Evolutionary conservation across 179 eudicot genomes (phyloP), one percentile per base, ranked within the genome.

Genomic region (Silene noctiflora): DNA sequence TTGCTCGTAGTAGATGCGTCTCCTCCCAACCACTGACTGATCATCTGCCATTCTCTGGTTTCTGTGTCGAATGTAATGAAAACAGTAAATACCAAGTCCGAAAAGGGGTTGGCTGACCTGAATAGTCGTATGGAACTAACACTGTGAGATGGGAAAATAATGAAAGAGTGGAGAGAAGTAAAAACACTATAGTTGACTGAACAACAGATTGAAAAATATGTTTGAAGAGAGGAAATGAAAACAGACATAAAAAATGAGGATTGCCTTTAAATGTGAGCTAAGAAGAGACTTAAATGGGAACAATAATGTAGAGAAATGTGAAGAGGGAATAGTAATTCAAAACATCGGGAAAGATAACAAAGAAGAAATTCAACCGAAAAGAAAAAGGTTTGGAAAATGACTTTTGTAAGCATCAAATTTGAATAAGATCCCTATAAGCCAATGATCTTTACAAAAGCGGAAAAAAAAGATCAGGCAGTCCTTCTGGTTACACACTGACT

Each of bases 41-140:
- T 93, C 90, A 67, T 95, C 97, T 70, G 90, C 86, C 99, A 95
- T 95, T 84, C 90, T 91, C 89, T 89, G 99, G 85, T 95, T 95
- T 86, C 99, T 95, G 92, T 74, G n/a, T 73, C 22, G 60, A 56
- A 78, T 58, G 25, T 35, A 48, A 72, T 44, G 9, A 6, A 55
- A 69, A 69, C 24, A 39, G 19, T 39, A 69, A 69, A 69, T 24
- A 6, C 56, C 27, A 3, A 6, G 31, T 61, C 61, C 4, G 2
- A 69, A 44, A 67, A 33, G 70, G 4, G 27, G 56, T 39, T 42
- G 24, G 20, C 51, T 67, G 33, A 39, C 48, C 35, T 33, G 51
- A 67, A 67, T 17, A 22, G 19, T 31, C 11, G n/a, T 17, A 39
- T 35, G 71, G 24, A 35, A 35, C 39, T 6, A 21, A n/a, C 24